Base-by-base conservation (phyloP, 768 basidiomycete genomes). In the Tricholoma flavovirens region DNA sequence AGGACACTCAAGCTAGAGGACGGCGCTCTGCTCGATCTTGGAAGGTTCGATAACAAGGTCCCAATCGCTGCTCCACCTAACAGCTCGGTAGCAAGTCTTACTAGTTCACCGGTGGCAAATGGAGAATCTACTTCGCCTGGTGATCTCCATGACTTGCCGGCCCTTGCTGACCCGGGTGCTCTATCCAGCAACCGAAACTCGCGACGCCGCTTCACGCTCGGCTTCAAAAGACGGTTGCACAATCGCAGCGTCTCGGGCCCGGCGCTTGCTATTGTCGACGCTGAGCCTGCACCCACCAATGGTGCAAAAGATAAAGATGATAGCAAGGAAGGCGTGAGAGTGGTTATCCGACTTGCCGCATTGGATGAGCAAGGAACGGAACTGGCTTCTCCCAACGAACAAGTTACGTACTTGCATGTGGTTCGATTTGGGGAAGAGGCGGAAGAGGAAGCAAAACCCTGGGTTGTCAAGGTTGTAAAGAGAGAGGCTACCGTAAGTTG, bases 401-500 rank as follows among this genome's bases (percentile, higher is more conserved):
- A 98, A 68, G 80, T 83, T 32, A 96, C 93, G 0, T 95, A 94
- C 67, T 76, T 97, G 45, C 88, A 93, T 55, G 80, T 98, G 58
- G 83, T 91, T 14, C 80, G 90, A 15, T 77, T 90, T 58, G 88
- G 87, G 0, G 56, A 73, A 8, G 68, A 65, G 29, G 69, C 69
- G 19, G 69, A 65, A n/a, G 75, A 67, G 35, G 86, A 92, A 62
- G 74, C 75, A 10, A 75, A 89, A 36, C 83, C 90, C 2, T 98
- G 93, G 93, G 85, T 94, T 17, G 90, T 96, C 67, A 90, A 87
- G 66, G 94, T 98, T 36, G 86, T 94, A 56, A 90, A 93, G 68
- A 82, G 94, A 43, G 94, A 98, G 69, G 94, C 94, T 30, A 86
- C 86, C 54, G 86, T 86, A 48, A 58, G 80, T 68, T 19, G 46